Conservation (phyloP, 257 asterid species). For the Asclepias syriaca region DNA sequence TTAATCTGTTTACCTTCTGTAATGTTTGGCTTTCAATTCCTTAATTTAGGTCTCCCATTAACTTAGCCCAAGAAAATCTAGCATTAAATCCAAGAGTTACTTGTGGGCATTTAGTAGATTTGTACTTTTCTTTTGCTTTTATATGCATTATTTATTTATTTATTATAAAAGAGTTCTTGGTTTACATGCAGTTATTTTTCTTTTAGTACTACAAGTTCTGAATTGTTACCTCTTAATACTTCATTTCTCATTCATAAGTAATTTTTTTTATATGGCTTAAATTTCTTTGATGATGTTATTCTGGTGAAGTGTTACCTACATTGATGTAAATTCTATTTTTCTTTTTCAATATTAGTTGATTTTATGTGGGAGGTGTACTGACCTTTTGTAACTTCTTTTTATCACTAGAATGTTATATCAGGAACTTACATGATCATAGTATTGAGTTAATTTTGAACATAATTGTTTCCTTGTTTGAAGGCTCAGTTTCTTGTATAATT, state of each 20-base stretch:
- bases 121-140: background rate
- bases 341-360: background rate
- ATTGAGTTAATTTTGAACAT: background rate
- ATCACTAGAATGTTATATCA: background rate
- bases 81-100: background rate
- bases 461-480: background rate
- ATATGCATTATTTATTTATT: background rate
- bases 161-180: background rate
- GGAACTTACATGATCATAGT: background rate
- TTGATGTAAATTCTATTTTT: background rate
- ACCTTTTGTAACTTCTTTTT: background rate
- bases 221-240: background rate
- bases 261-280: background rate
- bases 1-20: background rate
- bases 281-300: background rate
- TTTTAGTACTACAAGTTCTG: background rate
- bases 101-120: background rate
- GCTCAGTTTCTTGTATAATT: constrained; percentile 6
- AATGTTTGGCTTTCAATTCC: background rate
- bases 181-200: background rate
- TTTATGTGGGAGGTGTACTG: background rate
- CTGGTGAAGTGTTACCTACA: background rate
- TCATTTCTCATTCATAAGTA: background rate
- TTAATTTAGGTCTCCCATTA: background rate
- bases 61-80: background rate